Conservation (phyloP, 257 asterid species). For the Fraxinus excelsior region DNA sequence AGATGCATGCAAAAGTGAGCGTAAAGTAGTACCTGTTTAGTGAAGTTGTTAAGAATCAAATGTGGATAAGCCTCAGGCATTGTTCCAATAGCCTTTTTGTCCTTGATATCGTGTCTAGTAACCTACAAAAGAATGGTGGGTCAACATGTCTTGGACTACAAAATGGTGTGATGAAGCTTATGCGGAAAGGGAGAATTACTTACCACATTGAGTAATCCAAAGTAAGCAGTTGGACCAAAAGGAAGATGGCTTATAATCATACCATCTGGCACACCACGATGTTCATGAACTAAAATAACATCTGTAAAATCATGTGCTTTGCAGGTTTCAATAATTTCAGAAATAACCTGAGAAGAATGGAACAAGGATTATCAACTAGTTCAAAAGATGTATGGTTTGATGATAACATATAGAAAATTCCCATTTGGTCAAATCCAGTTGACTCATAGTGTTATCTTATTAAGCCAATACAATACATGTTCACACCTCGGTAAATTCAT, state of each 20-base stretch:
- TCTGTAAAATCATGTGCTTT: conserved; percentile 88
- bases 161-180: not conserved
- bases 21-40: conserved; percentile 53
- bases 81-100: conserved; percentile 76
- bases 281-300: conserved; percentile 88
- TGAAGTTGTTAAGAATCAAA: conserved; percentile 73
- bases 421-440: not conserved
- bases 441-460: not conserved
- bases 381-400: not conserved
- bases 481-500: not conserved
- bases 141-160: conserved; percentile 20
- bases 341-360: conserved; percentile 58
- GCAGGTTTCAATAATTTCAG: conserved; percentile 90
- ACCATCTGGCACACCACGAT: conserved; percentile 96
- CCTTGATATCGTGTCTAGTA: conserved; percentile 92
- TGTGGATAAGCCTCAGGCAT: conserved; percentile 95
- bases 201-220: conserved; percentile 93
- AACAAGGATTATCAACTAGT: not conserved
- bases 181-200: conserved; percentile 32
- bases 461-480: not conserved
- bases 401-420: not conserved
- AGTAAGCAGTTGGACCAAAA: conserved; percentile 93
- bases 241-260: conserved; percentile 89
- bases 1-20: not conserved
- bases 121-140: conserved; percentile 52